Conservation (phyloP, 176 grass and related monocot genomes). For the Phoenix dactylifera region DNA sequence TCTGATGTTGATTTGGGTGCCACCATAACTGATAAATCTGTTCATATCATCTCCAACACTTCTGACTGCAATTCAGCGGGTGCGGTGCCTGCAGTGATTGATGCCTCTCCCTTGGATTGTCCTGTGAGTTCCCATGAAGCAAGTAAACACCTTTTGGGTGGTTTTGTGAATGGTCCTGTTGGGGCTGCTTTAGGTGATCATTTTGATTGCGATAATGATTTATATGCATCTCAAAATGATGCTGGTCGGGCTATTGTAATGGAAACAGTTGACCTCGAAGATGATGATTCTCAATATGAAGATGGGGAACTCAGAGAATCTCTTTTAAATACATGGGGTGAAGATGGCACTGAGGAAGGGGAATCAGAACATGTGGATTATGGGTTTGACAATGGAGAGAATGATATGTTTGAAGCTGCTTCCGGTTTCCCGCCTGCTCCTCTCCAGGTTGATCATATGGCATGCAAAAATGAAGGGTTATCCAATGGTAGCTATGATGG, state of each 20-base stretch:
- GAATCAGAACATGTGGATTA: constrained; percentile 30
- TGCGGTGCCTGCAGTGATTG: not conserved
- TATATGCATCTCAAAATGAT: constrained; percentile 22
- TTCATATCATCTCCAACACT: no score
- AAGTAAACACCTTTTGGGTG: constrained; percentile 17
- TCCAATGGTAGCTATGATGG: constrained; percentile 20
- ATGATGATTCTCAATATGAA: constrained; percentile 96
- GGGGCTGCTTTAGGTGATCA: constrained; percentile 15
- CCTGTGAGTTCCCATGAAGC: constrained; percentile 23
- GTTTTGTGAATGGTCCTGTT: constrained; percentile 14
- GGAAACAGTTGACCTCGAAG: constrained; percentile 40
- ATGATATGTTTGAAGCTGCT: constrained; percentile 13
- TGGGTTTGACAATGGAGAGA: constrained; percentile 36
- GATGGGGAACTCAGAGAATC: constrained; percentile 92
- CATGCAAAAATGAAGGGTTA: constrained; percentile 19
- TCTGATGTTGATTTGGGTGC: not conserved
- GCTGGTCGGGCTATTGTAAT: constrained; percentile 20
- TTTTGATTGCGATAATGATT: constrained; percentile 20
- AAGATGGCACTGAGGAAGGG: constrained; percentile 37
- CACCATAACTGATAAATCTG: no score
- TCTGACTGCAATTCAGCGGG: no score
- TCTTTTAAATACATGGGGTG: constrained; percentile 37
- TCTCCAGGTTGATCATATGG: constrained; percentile 24
- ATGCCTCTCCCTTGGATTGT: not conserved
- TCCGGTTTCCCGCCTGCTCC: constrained; percentile 5